These are phyloP conservation scores for Ceratocystiopsis sp. DNA, from an alignment of 2,329 filamentous ascomycete genomes.

Conservation along the genomic window DNA sequence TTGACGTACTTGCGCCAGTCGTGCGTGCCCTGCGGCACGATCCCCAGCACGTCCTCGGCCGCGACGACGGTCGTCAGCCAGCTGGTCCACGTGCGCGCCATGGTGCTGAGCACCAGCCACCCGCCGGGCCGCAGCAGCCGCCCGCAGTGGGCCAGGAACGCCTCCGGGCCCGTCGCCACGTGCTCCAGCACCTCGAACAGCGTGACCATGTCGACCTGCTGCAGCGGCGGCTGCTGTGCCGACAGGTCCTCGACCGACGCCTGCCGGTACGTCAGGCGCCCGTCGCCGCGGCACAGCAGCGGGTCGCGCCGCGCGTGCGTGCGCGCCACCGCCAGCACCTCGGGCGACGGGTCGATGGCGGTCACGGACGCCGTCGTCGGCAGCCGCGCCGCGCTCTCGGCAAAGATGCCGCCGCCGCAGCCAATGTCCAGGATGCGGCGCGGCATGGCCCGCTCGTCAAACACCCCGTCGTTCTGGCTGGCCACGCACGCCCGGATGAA, in stretches of 20 bases:
- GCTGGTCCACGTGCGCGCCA: conserved; percentile 73
- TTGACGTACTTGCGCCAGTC: conserved; percentile 96
- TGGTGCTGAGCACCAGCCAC: conserved; percentile 85
- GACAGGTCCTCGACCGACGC: conserved; percentile 56
- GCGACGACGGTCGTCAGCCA: conserved; percentile 88
- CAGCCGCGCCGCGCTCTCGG: conserved; percentile 65
- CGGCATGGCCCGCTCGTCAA: conserved; percentile 6
- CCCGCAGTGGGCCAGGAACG: conserved; percentile 55
- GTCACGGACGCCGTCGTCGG: conserved; percentile 45
- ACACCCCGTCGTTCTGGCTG: neutral
- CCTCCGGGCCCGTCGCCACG: conserved; percentile 49
- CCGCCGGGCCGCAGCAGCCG: conserved; percentile 75
- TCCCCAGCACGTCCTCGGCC: conserved; percentile 71
- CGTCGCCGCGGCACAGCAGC: conserved; percentile 29
- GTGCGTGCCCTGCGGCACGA: conserved; percentile 86
- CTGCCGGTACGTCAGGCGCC: conserved; percentile 55
- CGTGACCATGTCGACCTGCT: conserved; percentile 58
- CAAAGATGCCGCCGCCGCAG: conserved; percentile 92
- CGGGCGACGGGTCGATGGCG: conserved; percentile 61
- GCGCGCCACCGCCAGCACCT: conserved; percentile 58
- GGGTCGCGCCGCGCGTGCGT: conserved; percentile 56
- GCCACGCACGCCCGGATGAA: conserved; percentile 62
- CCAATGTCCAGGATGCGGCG: conserved; percentile 77
- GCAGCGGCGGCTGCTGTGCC: neutral
- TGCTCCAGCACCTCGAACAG: conserved; percentile 95